Conservation (phyloP, 2,329 filamentous ascomycete species). For the Aspergillus hortae region DNA sequence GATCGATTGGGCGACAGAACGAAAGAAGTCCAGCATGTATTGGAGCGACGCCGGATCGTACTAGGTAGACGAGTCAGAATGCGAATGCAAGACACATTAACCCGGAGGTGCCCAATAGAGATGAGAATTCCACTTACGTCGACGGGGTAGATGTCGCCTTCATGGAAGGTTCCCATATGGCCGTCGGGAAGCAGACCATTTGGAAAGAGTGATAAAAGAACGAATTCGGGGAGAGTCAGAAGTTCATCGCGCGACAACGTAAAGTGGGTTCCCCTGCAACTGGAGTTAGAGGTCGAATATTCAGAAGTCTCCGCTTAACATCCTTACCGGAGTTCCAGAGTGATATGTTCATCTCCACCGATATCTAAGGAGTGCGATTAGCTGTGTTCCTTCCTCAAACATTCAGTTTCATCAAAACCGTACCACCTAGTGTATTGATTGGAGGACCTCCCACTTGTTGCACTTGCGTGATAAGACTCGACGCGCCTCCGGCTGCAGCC, state of each 20-base stretch:
- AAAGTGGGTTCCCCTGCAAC: constrained; percentile 78
- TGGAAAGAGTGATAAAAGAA: constrained; percentile 93
- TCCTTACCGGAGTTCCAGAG: constrained; percentile 85
- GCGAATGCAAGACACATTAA: not conserved
- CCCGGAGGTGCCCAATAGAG: constrained; percentile 4
- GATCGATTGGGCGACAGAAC: constrained; percentile 93
- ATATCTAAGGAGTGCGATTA: constrained; percentile 55
- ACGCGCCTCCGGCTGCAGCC: constrained; percentile 92
- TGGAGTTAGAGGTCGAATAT: constrained; percentile 11
- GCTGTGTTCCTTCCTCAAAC: constrained; percentile 7
- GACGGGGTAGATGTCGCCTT: constrained; percentile 92
- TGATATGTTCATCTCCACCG: constrained; percentile 88
- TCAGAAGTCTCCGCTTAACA: constrained; percentile 9
- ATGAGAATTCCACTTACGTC: constrained; percentile 65
- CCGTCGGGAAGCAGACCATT: constrained; percentile 98
- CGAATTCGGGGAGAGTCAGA: constrained; percentile 92
- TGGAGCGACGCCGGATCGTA: constrained; percentile 95
- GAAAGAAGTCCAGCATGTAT: constrained; percentile 99
- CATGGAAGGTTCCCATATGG: constrained; percentile 88
- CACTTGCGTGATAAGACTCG: constrained; percentile 99
- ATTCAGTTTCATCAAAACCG: constrained; percentile 19
- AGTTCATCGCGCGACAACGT: constrained; percentile 93
- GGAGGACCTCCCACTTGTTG: constrained; percentile 84
- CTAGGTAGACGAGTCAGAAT: constrained; percentile 50
- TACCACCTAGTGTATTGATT: constrained; percentile 84